Base-by-base conservation (phyloP, 805 yeast genomes). In the Lachancea nothofagi region DNA sequence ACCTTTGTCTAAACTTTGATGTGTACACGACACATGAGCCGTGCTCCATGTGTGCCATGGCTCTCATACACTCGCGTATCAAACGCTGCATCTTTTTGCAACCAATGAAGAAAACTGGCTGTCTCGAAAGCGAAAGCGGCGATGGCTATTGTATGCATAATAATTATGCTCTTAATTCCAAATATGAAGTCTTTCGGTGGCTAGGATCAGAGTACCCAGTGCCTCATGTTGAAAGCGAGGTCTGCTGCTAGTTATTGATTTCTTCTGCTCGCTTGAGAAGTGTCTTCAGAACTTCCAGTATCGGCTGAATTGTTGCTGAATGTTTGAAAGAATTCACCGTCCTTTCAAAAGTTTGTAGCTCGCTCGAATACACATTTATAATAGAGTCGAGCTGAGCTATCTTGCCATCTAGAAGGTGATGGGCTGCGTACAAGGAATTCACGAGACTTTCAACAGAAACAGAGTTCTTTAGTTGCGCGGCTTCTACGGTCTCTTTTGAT, bases 1-100 rank as follows among this genome's bases (percentile, higher is more conserved):
- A 93, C 54, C 69, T 93, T 2, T 89, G 97, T 55, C 73, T 81
- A 25, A 75, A 80, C 39, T 71, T 78, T 48, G 79, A 84, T 45
- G 87, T 93, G 0, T 87, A 83, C 55, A 83, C 94, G 1, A 83
- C 96, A 0, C 95, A 88, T 57, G 98, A 93, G 59, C 98, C 98
- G 0, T 93, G 98, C 54, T 75, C 86, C 0, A 93, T 90, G 97
- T 93, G 98, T 55, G 66, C 85, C 5, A 93, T 93, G 98, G 97
- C 97, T 0, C 67, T 93, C 29, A 80, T 89, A 8, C 98, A 93
- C 57, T 90, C 97, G 1, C 69, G 98, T 35, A 73, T 93, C 0
- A 72, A 77, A 12, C 68, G 87, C 38, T 64, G 90, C 24, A 64
- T 84, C 1, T 90, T 79, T 60, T 48, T 83, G 13, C 63, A 65